Conservation (phyloP, 2,329 filamentous ascomycete species). For the Diaporthe longicolla region DNA sequence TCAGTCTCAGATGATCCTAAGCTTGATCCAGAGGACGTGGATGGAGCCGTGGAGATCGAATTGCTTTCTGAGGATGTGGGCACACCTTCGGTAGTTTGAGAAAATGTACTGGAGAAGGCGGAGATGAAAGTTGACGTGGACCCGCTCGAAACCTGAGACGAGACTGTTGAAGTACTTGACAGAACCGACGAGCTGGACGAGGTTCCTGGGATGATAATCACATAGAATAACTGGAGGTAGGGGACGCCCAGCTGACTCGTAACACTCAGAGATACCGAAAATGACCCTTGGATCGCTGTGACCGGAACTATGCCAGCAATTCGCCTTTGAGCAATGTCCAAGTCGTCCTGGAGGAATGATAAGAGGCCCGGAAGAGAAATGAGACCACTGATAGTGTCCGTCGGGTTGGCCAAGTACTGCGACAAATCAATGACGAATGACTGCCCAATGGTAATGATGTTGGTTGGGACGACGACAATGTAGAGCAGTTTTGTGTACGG, state of each 20-base stretch:
- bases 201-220: background rate
- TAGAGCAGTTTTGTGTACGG: background rate
- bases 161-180: background rate
- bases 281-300: background rate
- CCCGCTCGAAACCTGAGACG: background rate
- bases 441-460: constrained; percentile 9
- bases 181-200: background rate
- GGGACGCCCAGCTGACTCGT: background rate
- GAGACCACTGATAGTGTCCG: background rate
- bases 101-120: background rate
- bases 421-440: background rate
- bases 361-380: background rate
- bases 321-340: background rate
- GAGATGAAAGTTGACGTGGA: background rate
- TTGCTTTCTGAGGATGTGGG: background rate
- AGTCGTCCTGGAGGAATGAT: background rate
- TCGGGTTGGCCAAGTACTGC: background rate
- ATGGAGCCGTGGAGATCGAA: background rate
- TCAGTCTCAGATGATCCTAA: background rate
- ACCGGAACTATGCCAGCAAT: background rate
- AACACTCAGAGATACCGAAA: background rate
- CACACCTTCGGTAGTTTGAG: background rate
- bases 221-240: background rate
- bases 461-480: background rate
- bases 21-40: background rate